phyloP scores from a whole-genome alignment of 257 asterid genomes.

The Rauvolfia tetraphylla region DNA sequence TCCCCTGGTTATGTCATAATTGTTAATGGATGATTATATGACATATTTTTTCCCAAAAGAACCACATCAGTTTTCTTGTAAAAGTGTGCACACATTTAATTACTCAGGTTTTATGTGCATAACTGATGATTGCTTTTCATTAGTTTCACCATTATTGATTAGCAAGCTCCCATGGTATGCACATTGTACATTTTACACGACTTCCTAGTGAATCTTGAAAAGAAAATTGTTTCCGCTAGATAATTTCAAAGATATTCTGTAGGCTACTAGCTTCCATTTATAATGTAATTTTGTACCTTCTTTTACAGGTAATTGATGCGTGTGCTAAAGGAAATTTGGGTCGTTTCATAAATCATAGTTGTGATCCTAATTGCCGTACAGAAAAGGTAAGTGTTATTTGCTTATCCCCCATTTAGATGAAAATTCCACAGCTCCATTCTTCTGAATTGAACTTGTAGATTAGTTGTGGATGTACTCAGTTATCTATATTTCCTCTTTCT shows the following conservation, averaged over 20 bases:
- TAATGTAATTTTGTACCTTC: conserved; percentile 16
- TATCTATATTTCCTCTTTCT: neutral
- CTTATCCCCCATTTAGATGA: conserved; percentile 10
- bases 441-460: neutral
- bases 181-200: neutral
- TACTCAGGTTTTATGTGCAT: neutral
- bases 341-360: conserved; percentile 85
- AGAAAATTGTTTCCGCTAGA: neutral
- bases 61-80: neutral
- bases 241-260: neutral
- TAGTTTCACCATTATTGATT: neutral
- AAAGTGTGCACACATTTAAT: neutral
- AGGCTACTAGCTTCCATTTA: neutral
- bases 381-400: conserved; percentile 61
- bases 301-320: conserved; percentile 83
- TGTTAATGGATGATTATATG: too few species aligned
- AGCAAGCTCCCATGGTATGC: neutral
- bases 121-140: neutral
- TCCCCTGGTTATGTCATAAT: too few species aligned
- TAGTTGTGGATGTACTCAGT: neutral
- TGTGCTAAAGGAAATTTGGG: conserved; percentile 92
- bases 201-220: neutral
- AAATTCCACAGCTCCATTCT: neutral
- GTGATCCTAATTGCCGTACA: conserved; percentile 91
- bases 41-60: neutral